Base-by-base conservation (phyloP, 2,329 filamentous ascomycete species). In the Aspergillus glaucus region DNA sequence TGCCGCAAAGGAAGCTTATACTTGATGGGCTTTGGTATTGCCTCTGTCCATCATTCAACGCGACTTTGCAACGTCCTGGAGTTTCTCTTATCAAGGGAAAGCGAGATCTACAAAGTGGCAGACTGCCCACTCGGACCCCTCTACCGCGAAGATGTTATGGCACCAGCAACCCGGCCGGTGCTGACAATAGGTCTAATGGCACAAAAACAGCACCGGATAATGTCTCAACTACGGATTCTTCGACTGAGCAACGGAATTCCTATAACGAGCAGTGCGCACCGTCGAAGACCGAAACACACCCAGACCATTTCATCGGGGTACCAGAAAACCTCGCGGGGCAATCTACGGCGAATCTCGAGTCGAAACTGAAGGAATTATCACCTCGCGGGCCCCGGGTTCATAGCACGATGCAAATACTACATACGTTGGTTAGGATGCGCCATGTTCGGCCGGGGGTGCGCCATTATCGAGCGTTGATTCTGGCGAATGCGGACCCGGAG, bases 391-490 rank as follows among this genome's bases (percentile, higher is more conserved):
- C 62, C 3, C 63, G 55, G 6, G 55, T 69, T 22, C 47, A 50
- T 14, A 57, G 50, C 42, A 56, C 62, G 15, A 62, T 61, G 42
- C 58, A 63, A 28, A 62, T 71, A 36, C 50, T 74, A 22, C 62
- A 59, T n/a, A 55, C 62, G n/a, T 54, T 75, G 24, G 64, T 75
- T 46, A 53, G 61, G 43, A 62, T 67, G 45, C 68, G 67, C 26
- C 60, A 64, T 49, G 51, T 70, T 32, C 56, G 60, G 28, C 71
- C 71, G 3, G 58, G 63, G 21, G 59, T 61, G 24, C 62, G 63
- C 4, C 71, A 75, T 57, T 96, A 93, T 66, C 83, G 88, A 57
- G 82, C 85, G 12, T 70, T 95, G 45, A 83, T 95, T 58, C 76
- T 84, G 50, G 81, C 84, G 43, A 90, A 94, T 68, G 75, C 80